Conservation (phyloP, 2,329 filamentous ascomycete species). For the Capronia americana region DNA sequence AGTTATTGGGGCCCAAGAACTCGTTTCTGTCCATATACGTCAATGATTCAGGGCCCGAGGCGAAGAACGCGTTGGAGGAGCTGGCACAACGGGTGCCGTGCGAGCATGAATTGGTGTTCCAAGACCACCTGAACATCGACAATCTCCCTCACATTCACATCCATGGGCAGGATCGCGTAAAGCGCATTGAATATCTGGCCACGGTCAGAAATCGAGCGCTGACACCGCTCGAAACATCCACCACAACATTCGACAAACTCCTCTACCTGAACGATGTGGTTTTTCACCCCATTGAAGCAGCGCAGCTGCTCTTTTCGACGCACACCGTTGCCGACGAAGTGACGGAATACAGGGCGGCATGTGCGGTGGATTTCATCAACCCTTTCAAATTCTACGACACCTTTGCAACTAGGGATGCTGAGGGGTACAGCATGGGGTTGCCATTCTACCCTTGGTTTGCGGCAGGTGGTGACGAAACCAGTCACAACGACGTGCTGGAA, state of each 20-base stretch:
- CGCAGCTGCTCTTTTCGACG: constrained; percentile 67
- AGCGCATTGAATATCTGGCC: constrained; percentile 75
- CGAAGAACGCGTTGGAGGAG: constrained; percentile 60
- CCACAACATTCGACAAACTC: constrained; percentile 60
- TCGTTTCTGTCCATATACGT: constrained; percentile 77
- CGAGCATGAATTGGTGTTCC: constrained; percentile 63
- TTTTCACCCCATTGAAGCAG: constrained; percentile 64
- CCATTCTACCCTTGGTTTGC: constrained; percentile 78
- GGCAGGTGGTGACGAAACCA: constrained; percentile 55
- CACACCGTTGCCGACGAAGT: constrained; percentile 60
- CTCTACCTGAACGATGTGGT: constrained; percentile 72
- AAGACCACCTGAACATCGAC: constrained; percentile 64
- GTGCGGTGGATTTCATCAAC: constrained; percentile 76
- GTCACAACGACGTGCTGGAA: constrained; percentile 66
- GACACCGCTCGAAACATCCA: constrained; percentile 62
- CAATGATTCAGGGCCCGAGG: constrained; percentile 68
- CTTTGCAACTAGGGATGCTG: constrained; percentile 73
- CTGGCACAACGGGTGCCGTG: constrained; percentile 60
- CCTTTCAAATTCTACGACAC: constrained; percentile 79
- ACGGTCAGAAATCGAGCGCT: constrained; percentile 75
- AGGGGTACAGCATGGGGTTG: constrained; percentile 71
- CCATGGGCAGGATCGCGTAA: constrained; percentile 67
- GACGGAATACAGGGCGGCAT: constrained; percentile 70
- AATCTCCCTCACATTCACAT: constrained; percentile 65
- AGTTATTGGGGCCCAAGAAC: constrained; percentile 70